phyloP scores from a whole-genome alignment of 495 filamentous ascomycete species.

The Staphylotrichum tortipilum region DNA sequence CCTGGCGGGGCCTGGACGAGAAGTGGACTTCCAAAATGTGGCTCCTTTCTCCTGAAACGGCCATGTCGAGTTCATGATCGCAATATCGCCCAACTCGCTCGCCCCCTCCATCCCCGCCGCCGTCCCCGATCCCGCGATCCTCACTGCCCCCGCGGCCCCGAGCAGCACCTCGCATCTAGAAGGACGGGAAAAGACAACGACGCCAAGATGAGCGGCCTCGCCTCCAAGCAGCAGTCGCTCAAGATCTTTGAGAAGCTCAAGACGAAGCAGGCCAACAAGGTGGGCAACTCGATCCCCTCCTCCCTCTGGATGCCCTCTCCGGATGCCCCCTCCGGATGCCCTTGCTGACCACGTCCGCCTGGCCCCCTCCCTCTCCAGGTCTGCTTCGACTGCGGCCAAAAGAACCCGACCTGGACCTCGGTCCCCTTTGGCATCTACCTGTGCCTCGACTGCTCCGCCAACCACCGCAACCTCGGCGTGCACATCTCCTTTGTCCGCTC shows the following conservation, averaged over 20 bases:
- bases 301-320: background rate
- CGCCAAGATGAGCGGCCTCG: slow-evolving; percentile 65
- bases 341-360: background rate
- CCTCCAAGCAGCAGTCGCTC: slow-evolving; percentile 89
- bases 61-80: slow-evolving; percentile 4
- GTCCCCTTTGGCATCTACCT: slow-evolving; percentile 97
- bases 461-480: slow-evolving; percentile 85
- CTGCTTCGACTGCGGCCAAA: slow-evolving; percentile 94
- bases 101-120: background rate
- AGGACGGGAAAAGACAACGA: background rate
- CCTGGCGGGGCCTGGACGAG: no score
- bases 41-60: slow-evolving; percentile 19
- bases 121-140: no score
- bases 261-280: slow-evolving; percentile 88
- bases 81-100: slow-evolving; percentile 3
- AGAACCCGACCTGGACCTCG: slow-evolving; percentile 97
- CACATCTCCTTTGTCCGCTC: slow-evolving; percentile 98
- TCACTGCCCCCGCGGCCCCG: background rate
- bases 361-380: no score
- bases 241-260: slow-evolving; percentile 98
- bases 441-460: slow-evolving; percentile 90
- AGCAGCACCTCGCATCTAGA: background rate
- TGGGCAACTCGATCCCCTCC: slow-evolving; percentile 28
- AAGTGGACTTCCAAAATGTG: slow-evolving; percentile 21
- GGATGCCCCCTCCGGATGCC: background rate